Percentiles rank a stretch among this genome's conserved stretches.
phyloP scores from a whole-genome alignment of 495 filamentous ascomycete species.

The Aspergillus sparsus region DNA sequence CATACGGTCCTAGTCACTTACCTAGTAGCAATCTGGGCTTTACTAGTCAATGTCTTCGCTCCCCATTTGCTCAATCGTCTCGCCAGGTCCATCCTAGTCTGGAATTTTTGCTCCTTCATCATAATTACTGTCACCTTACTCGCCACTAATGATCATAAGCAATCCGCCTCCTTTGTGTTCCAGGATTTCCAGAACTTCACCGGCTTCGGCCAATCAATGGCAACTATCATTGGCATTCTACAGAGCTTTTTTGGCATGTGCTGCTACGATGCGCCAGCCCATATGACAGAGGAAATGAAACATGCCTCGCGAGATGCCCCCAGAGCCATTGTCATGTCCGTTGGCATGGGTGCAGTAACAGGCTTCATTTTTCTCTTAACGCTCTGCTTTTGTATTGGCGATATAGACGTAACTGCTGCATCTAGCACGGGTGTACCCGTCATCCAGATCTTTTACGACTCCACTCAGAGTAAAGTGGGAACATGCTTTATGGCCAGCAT shows the following conservation, averaged over 20 bases:
- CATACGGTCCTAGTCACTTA: slow-evolving; percentile 54
- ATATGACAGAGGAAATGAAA: slow-evolving; percentile 39
- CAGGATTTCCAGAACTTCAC: slow-evolving; percentile 55
- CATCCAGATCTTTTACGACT: slow-evolving; percentile 47
- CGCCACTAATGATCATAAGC: slow-evolving; percentile 50
- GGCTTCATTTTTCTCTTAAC: slow-evolving; percentile 53
- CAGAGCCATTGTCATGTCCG: slow-evolving; percentile 25
- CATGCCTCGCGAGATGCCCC: slow-evolving; percentile 28
- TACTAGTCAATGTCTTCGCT: slow-evolving; percentile 45
- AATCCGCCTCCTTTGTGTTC: slow-evolving; percentile 53
- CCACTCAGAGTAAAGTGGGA: slow-evolving; percentile 44
- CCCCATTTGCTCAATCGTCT: slow-evolving; percentile 50
- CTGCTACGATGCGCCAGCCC: slow-evolving; percentile 43
- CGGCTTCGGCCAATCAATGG: slow-evolving; percentile 49
- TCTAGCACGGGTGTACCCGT: slow-evolving; percentile 49
- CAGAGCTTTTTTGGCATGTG: slow-evolving; percentile 57
- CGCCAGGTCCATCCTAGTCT: slow-evolving; percentile 46
- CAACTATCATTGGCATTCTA: slow-evolving; percentile 50
- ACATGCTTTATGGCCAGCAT: slow-evolving; percentile 46
- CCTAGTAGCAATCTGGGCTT: slow-evolving; percentile 36
- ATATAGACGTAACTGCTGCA: slow-evolving; percentile 42
- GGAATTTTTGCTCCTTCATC: slow-evolving; percentile 55
- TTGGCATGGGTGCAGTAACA: slow-evolving; percentile 32
- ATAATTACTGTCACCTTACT: slow-evolving; percentile 50
- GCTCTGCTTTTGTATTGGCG: slow-evolving; percentile 54